Conservation (phyloP, 306 rosid species). For the Fragaria iinumae region DNA sequence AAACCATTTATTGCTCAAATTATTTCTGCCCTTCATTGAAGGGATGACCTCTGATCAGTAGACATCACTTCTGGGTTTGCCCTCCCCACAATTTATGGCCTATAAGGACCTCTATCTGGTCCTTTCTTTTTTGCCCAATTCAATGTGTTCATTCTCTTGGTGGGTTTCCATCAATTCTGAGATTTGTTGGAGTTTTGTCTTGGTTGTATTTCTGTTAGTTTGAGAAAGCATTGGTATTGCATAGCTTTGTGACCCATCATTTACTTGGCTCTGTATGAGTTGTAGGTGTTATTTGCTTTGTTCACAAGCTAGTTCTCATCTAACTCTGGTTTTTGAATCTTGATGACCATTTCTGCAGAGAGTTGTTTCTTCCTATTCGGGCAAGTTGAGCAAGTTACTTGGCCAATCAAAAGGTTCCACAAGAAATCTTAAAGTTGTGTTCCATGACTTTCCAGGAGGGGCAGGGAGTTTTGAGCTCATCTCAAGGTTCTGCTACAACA, state of each 20-base stretch:
- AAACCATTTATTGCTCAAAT: slow-evolving; percentile 30
- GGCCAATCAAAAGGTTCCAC: slow-evolving; percentile 54
- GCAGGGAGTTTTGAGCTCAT: slow-evolving; percentile 82
- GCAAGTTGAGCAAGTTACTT: slow-evolving; percentile 63
- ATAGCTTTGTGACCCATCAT: neutral
- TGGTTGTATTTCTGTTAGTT: neutral
- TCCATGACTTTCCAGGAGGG: slow-evolving; percentile 95
- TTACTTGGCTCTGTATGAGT: neutral
- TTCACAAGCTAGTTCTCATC: neutral
- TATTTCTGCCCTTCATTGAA: slow-evolving; percentile 28
- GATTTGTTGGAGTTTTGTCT: slow-evolving; percentile 12
- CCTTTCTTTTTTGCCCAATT: slow-evolving; percentile 22
- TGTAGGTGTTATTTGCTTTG: neutral
- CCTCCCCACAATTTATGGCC: slow-evolving; percentile 43
- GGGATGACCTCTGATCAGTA: slow-evolving; percentile 24
- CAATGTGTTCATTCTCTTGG: slow-evolving; percentile 38
- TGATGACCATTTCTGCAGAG: slow-evolving; percentile 42
- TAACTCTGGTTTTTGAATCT: slow-evolving; percentile 13
- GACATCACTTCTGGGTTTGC: slow-evolving; percentile 28
- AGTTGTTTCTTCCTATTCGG: slow-evolving; percentile 55
- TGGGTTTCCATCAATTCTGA: slow-evolving; percentile 24
- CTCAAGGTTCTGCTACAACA: slow-evolving; percentile 69
- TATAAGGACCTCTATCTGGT: slow-evolving; percentile 40
- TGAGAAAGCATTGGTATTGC: neutral
- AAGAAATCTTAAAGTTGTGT: slow-evolving; percentile 63